Evolutionary conservation across 306 rosid genomes (phyloP).

Genomic region (Trichosanthes truncata): DNA sequence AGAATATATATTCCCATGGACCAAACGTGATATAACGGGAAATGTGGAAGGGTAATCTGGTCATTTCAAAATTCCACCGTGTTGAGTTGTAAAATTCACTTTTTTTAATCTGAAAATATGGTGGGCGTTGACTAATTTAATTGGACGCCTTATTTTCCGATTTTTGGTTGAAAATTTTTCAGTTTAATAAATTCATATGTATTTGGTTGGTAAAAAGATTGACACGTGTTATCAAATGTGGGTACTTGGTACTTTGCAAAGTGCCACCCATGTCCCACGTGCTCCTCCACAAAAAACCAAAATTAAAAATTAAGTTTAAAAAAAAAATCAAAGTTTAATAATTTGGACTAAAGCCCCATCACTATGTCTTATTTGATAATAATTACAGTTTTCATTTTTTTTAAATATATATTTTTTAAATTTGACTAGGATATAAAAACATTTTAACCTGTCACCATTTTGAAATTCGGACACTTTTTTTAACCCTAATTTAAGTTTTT

Average conservation of each 20-base stretch:
- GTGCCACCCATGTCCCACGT: constrained; percentile 10
- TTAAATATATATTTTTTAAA: too few species aligned
- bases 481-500: too few species aligned
- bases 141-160: not conserved
- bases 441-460: too few species aligned
- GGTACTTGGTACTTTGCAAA: not conserved
- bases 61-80: not conserved
- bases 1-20: not conserved
- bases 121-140: constrained; percentile 1
- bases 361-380: too few species aligned
- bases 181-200: not conserved
- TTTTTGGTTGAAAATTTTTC: not conserved
- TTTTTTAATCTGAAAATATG: not conserved
- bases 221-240: not conserved
- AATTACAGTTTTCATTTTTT: too few species aligned
- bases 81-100: not conserved
- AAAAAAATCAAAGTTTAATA: not conserved
- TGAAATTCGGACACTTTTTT: too few species aligned
- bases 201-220: not conserved
- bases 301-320: not conserved
- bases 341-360: not conserved
- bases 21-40: constrained; percentile 1
- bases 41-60: not conserved
- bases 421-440: too few species aligned
- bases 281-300: not conserved